Evolutionary conservation across 192 early-diverging fungal genomes (phyloP), one percentile per base, ranked within the genome.

Genomic region (Glomus cerebriforme): DNA sequence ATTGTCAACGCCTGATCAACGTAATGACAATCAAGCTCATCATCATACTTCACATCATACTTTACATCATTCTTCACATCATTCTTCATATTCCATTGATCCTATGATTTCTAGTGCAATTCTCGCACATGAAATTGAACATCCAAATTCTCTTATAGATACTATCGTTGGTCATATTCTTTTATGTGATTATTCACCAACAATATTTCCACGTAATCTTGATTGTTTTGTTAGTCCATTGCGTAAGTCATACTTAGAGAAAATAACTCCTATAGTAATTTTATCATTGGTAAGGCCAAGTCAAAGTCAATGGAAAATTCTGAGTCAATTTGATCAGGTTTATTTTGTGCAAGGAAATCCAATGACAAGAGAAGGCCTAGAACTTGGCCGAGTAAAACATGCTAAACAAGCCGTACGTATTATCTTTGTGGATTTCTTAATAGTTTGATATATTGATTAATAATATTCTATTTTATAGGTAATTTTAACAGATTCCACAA

Each of bases 211-310:
- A 35, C 64, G 77, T 24, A 78, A 78, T 59, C 54, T 78, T 2
- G 77, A 78, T 69, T 78, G 77, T 69, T 78, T 78, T 58, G 77
- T 78, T 32, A 78, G 77, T 24, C 77, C 77, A 47, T 59, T 78
- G 24, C 64, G 77, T 32, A 78, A 69, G 27, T 58, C 77, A 34
- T 31, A 78, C 26, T 65, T 78, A 34, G 77, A 65, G 2, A 78
- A 69, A 58, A 58, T 67, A n/a, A 78, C 10, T 13, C 77, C 77
- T 22, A 59, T 78, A 15, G 66, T 78, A 17, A 78, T 78, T 78
- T 43, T 78, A 26, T 78, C 77, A 6, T 49, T 45, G 8, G 45
- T 47, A 34, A 78, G 77, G 29, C 77, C 77, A 59, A 59, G 13
- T 35, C 43, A 54, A 59, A 78, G 65, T 35, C 77, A 78, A 58